These are phyloP conservation scores for Annona squamosa DNA, from an alignment of 164 flowering plant species.

Conservation along the genomic window DNA sequence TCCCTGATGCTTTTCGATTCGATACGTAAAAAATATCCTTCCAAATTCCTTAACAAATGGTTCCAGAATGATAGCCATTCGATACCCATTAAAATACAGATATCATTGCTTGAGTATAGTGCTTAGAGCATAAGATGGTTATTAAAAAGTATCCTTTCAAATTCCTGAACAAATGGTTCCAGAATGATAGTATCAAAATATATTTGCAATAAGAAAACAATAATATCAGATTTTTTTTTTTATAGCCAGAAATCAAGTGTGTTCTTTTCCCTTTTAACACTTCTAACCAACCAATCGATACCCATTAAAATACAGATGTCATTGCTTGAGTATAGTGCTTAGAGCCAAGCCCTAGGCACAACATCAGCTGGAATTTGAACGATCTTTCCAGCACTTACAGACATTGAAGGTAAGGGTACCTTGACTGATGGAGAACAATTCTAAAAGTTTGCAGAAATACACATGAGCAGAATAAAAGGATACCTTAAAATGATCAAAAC, in stretches of 20 bases:
- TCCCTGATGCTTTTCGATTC: too few species aligned
- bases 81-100: neutral
- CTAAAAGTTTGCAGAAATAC: neutral
- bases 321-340: neutral
- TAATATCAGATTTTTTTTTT: neutral
- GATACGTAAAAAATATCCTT: neutral
- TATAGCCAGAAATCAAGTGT: neutral
- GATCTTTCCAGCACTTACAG: neutral
- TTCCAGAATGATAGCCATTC: neutral
- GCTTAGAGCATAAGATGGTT: neutral
- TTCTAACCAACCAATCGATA: neutral
- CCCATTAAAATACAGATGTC: neutral
- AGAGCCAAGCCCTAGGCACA: neutral
- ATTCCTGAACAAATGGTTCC: neutral
- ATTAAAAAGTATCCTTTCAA: neutral
- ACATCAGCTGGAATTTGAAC: neutral
- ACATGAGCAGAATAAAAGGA: conserved; percentile 6
- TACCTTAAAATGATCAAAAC: conserved; percentile 41
- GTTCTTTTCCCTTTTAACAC: neutral
- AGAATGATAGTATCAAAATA: too few species aligned
- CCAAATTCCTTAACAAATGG: neutral
- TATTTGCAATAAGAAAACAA: neutral
- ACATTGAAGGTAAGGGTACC: neutral
- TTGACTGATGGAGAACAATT: neutral
- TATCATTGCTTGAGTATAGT: neutral